Evolutionary conservation across 1,139 yeast species (phyloP).

Genomic region (Diutina sp.): DNA sequence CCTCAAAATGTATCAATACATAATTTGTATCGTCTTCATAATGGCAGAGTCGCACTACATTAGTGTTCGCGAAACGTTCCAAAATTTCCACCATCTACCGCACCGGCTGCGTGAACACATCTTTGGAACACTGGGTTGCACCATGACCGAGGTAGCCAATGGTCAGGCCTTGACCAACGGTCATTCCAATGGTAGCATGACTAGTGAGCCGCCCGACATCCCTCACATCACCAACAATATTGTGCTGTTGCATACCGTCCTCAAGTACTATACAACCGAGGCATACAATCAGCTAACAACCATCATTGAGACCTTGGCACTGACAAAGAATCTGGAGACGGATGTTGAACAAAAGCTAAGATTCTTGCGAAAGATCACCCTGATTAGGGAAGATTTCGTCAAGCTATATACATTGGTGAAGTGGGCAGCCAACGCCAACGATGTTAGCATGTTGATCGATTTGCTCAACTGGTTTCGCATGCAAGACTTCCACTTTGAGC

Average conservation of each 20-base stretch:
- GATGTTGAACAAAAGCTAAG: conserved; percentile 55
- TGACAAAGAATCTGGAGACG: conserved; percentile 23
- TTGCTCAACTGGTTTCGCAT: conserved; percentile 70
- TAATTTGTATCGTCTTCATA: not conserved
- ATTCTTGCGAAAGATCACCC: conserved; percentile 55
- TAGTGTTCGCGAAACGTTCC: not conserved
- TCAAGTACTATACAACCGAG: conserved; percentile 48
- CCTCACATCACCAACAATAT: conserved; percentile 73
- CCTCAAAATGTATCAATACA: too few species aligned
- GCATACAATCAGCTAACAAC: conserved; percentile 55
- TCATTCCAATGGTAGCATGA: not conserved
- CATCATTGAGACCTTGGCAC: conserved; percentile 41
- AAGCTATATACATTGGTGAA: conserved; percentile 74
- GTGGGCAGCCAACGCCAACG: conserved; percentile 70
- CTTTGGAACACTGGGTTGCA: not conserved
- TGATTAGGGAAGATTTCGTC: conserved; percentile 68
- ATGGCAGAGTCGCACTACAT: not conserved
- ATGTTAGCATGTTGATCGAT: conserved; percentile 67
- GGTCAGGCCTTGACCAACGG: not conserved
- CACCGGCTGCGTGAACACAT: not conserved
- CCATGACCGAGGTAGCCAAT: conserved; percentile 1
- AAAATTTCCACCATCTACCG: not conserved
- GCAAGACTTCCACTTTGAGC: conserved; percentile 66
- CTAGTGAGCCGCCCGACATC: conserved; percentile 26
- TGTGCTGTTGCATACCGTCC: conserved; percentile 45